A percentile compares a stretch with the other conserved stretches of the same genome.
Conservation (phyloP, 306 rosid genomes). For the Delonix regia region DNA sequence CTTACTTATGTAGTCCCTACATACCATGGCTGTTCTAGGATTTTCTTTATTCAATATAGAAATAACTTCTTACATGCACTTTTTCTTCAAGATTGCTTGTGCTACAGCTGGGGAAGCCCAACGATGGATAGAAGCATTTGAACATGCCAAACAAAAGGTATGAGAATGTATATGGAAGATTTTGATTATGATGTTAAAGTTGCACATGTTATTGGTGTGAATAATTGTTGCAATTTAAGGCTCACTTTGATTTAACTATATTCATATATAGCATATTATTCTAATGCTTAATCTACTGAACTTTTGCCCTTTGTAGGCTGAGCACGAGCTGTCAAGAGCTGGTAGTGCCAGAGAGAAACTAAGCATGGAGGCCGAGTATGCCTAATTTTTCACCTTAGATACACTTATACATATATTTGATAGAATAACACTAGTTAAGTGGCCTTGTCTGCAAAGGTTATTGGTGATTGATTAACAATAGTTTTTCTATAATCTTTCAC, state of each 20-base stretch:
- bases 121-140: slow-evolving; percentile 91
- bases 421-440: slow-evolving; percentile 21
- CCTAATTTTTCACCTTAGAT: slow-evolving; percentile 21
- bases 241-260: slow-evolving; percentile 6
- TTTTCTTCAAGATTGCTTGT: slow-evolving; percentile 74
- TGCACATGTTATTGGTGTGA: slow-evolving; percentile 24
- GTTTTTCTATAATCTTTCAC: not conserved
- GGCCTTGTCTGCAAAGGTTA: not conserved
- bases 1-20: slow-evolving; percentile 17
- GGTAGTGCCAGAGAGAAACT: slow-evolving; percentile 64
- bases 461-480: not conserved
- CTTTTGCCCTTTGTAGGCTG: slow-evolving; percentile 63
- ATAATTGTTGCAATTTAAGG: slow-evolving; percentile 19
- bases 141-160: slow-evolving; percentile 94
- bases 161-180: slow-evolving; percentile 26
- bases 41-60: slow-evolving; percentile 16
- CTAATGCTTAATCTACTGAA: slow-evolving; percentile 27
- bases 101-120: slow-evolving; percentile 73
- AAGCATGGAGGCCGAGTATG: slow-evolving; percentile 75
- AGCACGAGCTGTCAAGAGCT: slow-evolving; percentile 64
- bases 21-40: not conserved
- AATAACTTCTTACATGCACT: slow-evolving; percentile 27
- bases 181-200: not conserved
- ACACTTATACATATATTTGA: slow-evolving; percentile 2
- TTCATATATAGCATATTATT: slow-evolving; percentile 11